Evolutionary conservation across 2,329 filamentous ascomycete species (phyloP), one percentile per base, ranked within the genome.

Genomic region (Cordyceps cateniannulata): DNA sequence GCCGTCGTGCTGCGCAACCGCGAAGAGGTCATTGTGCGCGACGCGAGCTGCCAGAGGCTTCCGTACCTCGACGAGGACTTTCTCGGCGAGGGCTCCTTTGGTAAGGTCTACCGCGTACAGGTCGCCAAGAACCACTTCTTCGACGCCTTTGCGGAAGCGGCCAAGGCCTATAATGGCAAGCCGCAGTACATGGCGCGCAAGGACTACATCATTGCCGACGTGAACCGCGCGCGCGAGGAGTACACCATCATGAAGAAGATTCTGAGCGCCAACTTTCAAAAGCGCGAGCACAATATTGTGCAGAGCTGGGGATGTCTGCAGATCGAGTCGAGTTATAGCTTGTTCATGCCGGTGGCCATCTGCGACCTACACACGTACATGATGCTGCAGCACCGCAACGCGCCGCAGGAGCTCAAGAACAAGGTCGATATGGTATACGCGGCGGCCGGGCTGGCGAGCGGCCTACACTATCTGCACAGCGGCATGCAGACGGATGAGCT

Each of bases 291-390:
- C 5, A 75, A 77, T 25, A 70, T 77, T 4, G 61, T 76, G 16
- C 69, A 73, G 48, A 74, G 70, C 40, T 69, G 70, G 8, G 73
- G 73, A 9, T 73, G 69, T 27, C 62, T 77, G 16, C 66, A 71
- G 25, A 69, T 71, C 18, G 71, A 67, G 6, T 63, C 61, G 6
- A 72, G 64, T 1, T 76, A 73, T 63, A 76, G 74, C 55, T 65
- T 77, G 3, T 76, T 77, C 60, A 76, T 77, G 69, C 71, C 72
- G 1, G 67, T 73, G 5, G 74, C 75, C 1, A 65, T 70, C 20
- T 75, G 70, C 65, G 73, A 76, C 51, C 66, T 77, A 0, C 65
- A 67, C 51, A 66, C 66, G n/a, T 76, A 75, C 61, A 72, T 77
- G 68, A 70, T 58, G 55, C 22, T 65, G 27, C 63, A 68, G 25